Evolutionary conservation across 1,284 basidiomycete species (phyloP).

Genomic region (Serendipita sp.): DNA sequence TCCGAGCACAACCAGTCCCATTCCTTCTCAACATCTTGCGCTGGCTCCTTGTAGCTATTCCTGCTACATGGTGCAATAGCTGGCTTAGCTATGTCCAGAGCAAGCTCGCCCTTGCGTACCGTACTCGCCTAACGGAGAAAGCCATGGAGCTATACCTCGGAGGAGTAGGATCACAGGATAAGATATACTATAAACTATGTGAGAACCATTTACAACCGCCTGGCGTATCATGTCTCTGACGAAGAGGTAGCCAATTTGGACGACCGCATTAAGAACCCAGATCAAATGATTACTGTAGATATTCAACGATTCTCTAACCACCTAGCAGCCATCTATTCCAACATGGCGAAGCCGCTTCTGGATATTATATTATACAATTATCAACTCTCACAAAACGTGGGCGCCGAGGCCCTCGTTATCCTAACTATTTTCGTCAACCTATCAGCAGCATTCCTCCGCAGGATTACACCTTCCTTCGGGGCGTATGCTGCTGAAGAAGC

Average conservation of each 20-base stretch:
- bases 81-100: slow-evolving; percentile 91
- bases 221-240: slow-evolving; percentile 4
- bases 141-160: slow-evolving; percentile 80
- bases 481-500: slow-evolving; percentile 75
- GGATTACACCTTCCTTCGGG: slow-evolving; percentile 87
- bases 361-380: slow-evolving; percentile 96
- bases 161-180: slow-evolving; percentile 42
- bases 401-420: slow-evolving; percentile 81
- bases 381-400: slow-evolving; percentile 85
- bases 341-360: slow-evolving; percentile 83
- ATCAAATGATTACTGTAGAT: slow-evolving; percentile 94
- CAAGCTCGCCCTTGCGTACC: slow-evolving; percentile 85
- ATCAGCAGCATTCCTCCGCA: slow-evolving; percentile 63
- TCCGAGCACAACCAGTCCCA: slow-evolving; percentile 68
- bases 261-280: slow-evolving; percentile 91
- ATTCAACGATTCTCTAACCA: slow-evolving; percentile 87
- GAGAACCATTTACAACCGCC: slow-evolving; percentile 18
- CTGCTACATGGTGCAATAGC: slow-evolving; percentile 92
- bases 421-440: slow-evolving; percentile 77
- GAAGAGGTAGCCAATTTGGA: slow-evolving; percentile 60
- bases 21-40: slow-evolving; percentile 78
- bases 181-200: slow-evolving; percentile 89
- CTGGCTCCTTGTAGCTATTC: slow-evolving; percentile 90
- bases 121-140: slow-evolving; percentile 74
- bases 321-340: slow-evolving; percentile 88